Evolutionary conservation across 2,329 filamentous ascomycete genomes (phyloP), one percentile per base, ranked within the genome.

Genomic region (Emydomyces testavorans): DNA sequence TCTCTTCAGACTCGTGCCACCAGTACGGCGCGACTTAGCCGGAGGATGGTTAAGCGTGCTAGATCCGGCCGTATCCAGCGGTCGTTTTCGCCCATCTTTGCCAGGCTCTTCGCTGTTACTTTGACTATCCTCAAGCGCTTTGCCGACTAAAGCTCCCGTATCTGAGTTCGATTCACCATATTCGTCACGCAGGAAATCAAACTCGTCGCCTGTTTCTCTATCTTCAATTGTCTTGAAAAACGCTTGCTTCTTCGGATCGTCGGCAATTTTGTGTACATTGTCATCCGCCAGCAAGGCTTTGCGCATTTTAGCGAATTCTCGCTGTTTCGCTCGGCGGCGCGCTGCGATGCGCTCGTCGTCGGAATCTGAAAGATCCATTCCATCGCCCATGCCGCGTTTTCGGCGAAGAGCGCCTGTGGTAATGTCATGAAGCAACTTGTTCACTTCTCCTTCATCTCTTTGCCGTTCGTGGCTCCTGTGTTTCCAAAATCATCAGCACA

Each of bases 171-270:
- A 37, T 16, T 61, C 50, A 36, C 66, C 66, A 16, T 59, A 56
- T 7, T 69, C 61, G 21, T 63, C 59, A 50, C 81, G 77, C 6
- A 87, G 67, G 57, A 94, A 83, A 55, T 89, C 83, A 64, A 83
- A 77, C 47, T 87, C 83, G 51, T 75, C 73, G 18, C 74, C 72
- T n/a, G 57, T 74, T 73, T 82, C 83, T 42, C 78, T 78, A 60
- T 95, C 89, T 58, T 94, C 88, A 45, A 98, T 85, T 5, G 87
- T 87, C 54, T 80, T 81, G 56, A 98, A 75, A 69, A 98, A 98
- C 0, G 92, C 92, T 52, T 83, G 77, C 62, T 88, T 90, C 61
- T 90, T 89, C 1, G 85, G 85, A 58, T 93, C 88, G 61, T 87
- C 80, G 28, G 86, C 88, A 53, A 96, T 86, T 65, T 90, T 89